Evolutionary conservation across 1,139 yeast species (phyloP).

Genomic region (Yamadazyma atlantica): DNA sequence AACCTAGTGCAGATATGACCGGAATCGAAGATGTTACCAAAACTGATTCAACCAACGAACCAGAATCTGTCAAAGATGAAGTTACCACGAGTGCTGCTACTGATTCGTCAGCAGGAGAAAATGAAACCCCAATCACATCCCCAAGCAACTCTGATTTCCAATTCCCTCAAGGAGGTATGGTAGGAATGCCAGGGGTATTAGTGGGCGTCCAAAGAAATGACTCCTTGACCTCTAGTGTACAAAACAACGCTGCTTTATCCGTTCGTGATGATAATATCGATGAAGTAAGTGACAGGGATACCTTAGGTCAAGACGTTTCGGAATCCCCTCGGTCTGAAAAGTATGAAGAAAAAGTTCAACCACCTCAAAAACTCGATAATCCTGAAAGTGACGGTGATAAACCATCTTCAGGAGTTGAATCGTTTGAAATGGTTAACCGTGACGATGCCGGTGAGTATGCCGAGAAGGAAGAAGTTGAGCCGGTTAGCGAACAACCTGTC

Average conservation of each 20-base stretch:
- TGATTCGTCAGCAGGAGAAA: slow-evolving; percentile 37
- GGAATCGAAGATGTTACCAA: slow-evolving; percentile 16
- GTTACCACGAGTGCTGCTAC: slow-evolving; percentile 29
- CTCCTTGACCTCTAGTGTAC: slow-evolving; percentile 86
- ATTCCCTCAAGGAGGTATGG: slow-evolving; percentile 54
- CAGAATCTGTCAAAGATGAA: slow-evolving; percentile 17
- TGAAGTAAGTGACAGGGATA: slow-evolving; percentile 61
- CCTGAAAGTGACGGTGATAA: slow-evolving; percentile 36
- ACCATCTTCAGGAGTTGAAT: slow-evolving; percentile 49
- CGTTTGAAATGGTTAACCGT: slow-evolving; percentile 53
- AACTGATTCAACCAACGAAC: slow-evolving; percentile 1
- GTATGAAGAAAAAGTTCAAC: slow-evolving; percentile 13
- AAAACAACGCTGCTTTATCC: slow-evolving; percentile 87
- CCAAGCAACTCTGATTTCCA: slow-evolving; percentile 55
- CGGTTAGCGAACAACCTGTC: no score
- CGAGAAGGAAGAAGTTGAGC: no score
- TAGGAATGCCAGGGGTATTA: slow-evolving; percentile 49
- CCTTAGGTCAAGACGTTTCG: slow-evolving; percentile 38
- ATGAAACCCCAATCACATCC: slow-evolving; percentile 57
- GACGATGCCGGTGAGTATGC: slow-evolving; percentile 35
- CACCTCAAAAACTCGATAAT: slow-evolving; percentile 14
- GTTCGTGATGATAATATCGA: slow-evolving; percentile 72
- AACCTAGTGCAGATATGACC: slow-evolving; percentile 28
- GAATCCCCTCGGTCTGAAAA: background rate
- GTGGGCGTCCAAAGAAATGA: slow-evolving; percentile 60